Evolutionary conservation across 306 rosid species (phyloP), one percentile per base, ranked within the genome.

Genomic region (Dryas octopetala): DNA sequence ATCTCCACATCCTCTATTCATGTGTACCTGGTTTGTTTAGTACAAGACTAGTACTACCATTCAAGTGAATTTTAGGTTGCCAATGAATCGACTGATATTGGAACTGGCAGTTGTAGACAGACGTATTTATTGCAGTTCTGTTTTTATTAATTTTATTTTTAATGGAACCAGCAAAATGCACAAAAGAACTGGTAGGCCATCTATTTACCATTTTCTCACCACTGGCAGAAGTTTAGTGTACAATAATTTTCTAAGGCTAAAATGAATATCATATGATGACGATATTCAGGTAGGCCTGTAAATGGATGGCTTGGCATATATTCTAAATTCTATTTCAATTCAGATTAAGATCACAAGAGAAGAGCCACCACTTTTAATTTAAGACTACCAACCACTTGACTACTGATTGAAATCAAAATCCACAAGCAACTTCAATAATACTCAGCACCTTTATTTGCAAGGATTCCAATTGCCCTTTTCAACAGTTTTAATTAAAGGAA

Each of bases 371-470:
- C 61, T 32, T 32, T 55, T 41, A 60, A 17, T 7, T 17, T 1
- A 17, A 16, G 50, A 43, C 52, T 40, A 52, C 38, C 9, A 52
- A 16, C 49, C 50, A 58, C 5, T 32, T 46, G 13, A 72, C 7
- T 14, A 23, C 19, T 9, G 12, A 60, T 51, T 51, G 15, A 17
- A 61, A 32, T 50, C 8, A 62, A 74, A 48, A 16, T n/a, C 49
- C 26, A 49, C 19, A 32, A 74, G 55, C 44, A 66, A 68, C n/a
- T 73, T 49, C 9, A 43, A 60, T 7, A 80, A 54, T 44, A 44
- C 43, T 52, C 15, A 38, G 43, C 61, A 64, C 72, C 76, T 68
- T 74, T 16, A 41, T 61, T 47, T 62, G 77, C 23, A 66, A 53
- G 54, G 55, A 9, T 28, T 55, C 26, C 76, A 69, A 53, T 49